Base-by-base conservation (phyloP, 2,329 filamentous ascomycete genomes). In the Exophiala aquamarina region DNA sequence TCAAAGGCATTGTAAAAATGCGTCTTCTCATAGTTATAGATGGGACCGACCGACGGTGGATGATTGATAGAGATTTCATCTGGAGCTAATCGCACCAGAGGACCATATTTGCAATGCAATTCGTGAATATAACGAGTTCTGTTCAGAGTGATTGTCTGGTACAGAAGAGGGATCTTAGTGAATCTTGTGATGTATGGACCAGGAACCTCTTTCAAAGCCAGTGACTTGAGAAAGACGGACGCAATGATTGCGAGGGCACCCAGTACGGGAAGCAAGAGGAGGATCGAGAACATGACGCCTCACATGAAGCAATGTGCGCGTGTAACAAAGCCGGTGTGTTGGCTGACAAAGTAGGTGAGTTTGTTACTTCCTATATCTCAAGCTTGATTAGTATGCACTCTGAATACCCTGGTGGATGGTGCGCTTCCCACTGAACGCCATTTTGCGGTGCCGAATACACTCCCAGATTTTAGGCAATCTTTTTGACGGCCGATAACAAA, bases 41-140 rank as follows among this genome's bases (percentile, higher is more conserved):
- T 68, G 41, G 64, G 59, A 35, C 61, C 63, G 4, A 55, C 61
- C 1, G 61, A 59, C 14, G 47, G 19, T 8, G 58, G 41, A 33
- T 77, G 62, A 67, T 70, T 46, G 61, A 77, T 61, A 0, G 84
- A 88, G 1, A 92, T 66, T 1, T 73, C 72, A 53, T 89, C 89
- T 1, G 87, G 87, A 0, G 86, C 87, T 3, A 90, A 67, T 2
- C 87, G 77, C 1, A 92, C 85, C 2, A 92, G 74, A 59, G 86
- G 79, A 37, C 88, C 87, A 67, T 89, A 75, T 59, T 87, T 77
- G n/a, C 75, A 74, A 63, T 93, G 88, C 1, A 92, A 72, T 4
- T 68, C 72, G 35, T 53, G 33, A 31, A 53, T 48, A 34, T 49
- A 46, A 10, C 23, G 37, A 17, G 33, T 45, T 18, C 50, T 40